Percentiles rank a stretch among this genome's conserved stretches.
These are phyloP conservation scores for Solanum appendiculatum DNA, from an alignment of 257 asterid species.

Conservation along the genomic window DNA sequence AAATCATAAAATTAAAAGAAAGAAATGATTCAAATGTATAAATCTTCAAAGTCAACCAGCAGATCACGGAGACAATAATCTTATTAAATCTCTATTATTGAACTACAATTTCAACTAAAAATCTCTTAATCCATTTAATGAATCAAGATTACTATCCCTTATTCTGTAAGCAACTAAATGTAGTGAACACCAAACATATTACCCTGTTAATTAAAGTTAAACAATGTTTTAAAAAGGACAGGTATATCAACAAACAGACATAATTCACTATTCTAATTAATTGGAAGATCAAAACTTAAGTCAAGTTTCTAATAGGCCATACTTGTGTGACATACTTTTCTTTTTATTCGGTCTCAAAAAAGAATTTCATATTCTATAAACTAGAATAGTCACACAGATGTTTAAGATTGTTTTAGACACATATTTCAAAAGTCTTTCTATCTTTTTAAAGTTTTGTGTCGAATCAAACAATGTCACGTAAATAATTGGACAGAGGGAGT, in stretches of 20 bases:
- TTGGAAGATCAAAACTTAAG: neutral
- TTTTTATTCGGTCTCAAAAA: too few relatives aligned
- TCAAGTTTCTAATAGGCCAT: neutral
- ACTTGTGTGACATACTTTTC: too few relatives aligned
- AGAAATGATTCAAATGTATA: neutral
- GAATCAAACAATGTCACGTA: neutral
- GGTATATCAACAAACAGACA: neutral
- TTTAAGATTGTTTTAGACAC: too few relatives aligned
- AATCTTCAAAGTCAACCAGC: neutral
- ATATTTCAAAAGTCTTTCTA: too few relatives aligned
- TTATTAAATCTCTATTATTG: neutral
- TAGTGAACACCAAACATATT: conserved; percentile 17
- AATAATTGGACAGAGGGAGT: rapidly evolving
- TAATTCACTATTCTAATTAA: neutral
- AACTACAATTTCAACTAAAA: neutral
- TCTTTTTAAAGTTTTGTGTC: neutral
- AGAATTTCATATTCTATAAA: too few relatives aligned
- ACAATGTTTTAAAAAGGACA: neutral
- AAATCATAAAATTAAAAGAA: neutral
- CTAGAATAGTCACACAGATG: too few relatives aligned
- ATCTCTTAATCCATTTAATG: neutral
- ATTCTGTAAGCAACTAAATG: conserved; percentile 27
- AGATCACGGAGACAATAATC: neutral
- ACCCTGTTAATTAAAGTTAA: neutral
- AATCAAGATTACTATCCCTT: neutral